Percentiles rank a stretch among this genome's conserved stretches.
These are phyloP conservation scores for Mucor ambiguus DNA, from an alignment of 371 early-diverging fungal genomes.

Conservation along the genomic window DNA sequence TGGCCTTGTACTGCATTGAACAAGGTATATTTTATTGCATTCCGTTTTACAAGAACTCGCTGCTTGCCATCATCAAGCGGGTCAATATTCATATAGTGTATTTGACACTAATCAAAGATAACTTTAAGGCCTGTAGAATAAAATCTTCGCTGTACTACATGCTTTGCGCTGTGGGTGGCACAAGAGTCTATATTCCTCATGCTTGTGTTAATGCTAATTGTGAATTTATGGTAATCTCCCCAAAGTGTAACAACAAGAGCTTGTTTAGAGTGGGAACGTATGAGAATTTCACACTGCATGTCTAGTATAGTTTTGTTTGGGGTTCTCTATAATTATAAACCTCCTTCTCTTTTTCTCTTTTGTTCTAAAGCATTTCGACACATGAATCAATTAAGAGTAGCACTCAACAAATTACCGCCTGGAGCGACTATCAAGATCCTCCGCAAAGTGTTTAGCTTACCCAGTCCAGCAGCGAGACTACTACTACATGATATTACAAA, in stretches of 20 bases:
- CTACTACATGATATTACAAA: slow-evolving; percentile 43
- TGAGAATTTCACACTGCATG: background rate
- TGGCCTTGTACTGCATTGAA: no score
- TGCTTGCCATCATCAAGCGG: no score
- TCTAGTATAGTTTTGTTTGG: background rate
- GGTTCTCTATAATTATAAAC: background rate
- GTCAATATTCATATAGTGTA: no score
- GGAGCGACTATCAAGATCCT: slow-evolving; percentile 40
- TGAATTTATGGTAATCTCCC: background rate
- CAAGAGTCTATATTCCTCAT: background rate
- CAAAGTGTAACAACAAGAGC: background rate
- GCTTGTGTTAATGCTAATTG: background rate
- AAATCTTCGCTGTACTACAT: background rate
- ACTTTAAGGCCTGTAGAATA: no score
- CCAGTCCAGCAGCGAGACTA: slow-evolving; percentile 42
- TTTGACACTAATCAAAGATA: no score
- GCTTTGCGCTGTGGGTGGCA: background rate
- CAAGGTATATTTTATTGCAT: no score
- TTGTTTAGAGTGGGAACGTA: background rate
- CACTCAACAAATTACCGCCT: slow-evolving; percentile 42
- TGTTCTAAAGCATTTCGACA: slow-evolving; percentile 6
- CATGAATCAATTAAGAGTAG: slow-evolving; percentile 43
- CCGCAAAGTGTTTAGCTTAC: slow-evolving; percentile 40
- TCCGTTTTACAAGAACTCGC: no score
- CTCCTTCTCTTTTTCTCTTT: background rate